Evolutionary conservation across 164 flowering plant genomes (phyloP).

Genomic region (Cinnamomum chago): DNA sequence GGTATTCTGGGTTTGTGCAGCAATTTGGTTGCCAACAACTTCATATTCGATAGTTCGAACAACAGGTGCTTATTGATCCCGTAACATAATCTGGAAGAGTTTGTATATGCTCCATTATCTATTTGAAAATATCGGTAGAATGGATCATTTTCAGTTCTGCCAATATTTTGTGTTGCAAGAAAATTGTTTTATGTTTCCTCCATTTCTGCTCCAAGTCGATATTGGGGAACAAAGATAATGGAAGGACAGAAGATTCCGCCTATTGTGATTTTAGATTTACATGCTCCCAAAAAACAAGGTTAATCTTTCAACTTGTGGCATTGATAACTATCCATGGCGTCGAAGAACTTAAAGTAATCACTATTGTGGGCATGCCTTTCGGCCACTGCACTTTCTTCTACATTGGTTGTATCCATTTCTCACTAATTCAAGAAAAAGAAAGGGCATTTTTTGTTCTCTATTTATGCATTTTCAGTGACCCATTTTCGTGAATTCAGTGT

Average conservation of each 20-base stretch:
- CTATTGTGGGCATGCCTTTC: background rate
- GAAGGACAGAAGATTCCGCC: background rate
- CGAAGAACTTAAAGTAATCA: too few species aligned
- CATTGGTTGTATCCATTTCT: background rate
- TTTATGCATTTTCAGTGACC: background rate
- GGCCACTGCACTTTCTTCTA: background rate
- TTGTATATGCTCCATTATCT: background rate
- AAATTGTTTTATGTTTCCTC: background rate
- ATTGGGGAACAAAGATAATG: background rate
- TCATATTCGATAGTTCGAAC: constrained; percentile 36
- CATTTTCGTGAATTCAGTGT: constrained; percentile 25
- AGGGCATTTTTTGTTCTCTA: too few species aligned
- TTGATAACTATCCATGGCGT: too few species aligned
- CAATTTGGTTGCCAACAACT: constrained; percentile 71
- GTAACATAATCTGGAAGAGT: background rate
- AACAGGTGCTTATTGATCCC: constrained; percentile 32
- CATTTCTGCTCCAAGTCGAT: background rate
- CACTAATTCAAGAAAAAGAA: background rate
- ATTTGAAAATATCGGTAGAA: background rate
- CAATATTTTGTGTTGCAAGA: background rate
- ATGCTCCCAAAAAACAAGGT: background rate
- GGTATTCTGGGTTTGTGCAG: constrained; percentile 28
- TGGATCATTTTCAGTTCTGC: background rate
- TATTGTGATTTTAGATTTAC: background rate
- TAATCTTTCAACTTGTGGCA: too few species aligned